Base-by-base conservation (phyloP, 495 filamentous ascomycete species). In the Penicillium angulare region DNA sequence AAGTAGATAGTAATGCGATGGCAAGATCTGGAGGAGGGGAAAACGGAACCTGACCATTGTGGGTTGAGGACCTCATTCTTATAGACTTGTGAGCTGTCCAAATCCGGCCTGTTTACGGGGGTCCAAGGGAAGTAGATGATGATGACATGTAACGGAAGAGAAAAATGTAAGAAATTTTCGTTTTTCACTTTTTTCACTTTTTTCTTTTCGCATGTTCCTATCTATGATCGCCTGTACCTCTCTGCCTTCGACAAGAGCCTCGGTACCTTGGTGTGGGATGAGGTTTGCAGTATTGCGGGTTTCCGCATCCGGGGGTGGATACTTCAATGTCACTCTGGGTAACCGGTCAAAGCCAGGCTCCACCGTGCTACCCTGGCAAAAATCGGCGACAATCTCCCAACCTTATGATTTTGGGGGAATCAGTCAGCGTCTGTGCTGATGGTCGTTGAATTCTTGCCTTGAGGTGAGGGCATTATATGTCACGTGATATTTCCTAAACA, bases 251-350 rank as follows among this genome's bases (percentile, higher is more conserved):
- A 53, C 23, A 17, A 15, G 50, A 42, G 15, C 49, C 43, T 36
- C 41, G 48, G 54, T 50, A 41, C 20, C 26, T 44, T 7, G 44
- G 43, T 17, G 23, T 45, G 43, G 45, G 26, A 52, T 39, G 18
- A 54, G 49, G 47, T 52, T 50, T 47, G 12, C 51, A 35, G 22
- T 32, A 33, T 52, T 23, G 34, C 21, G 12, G 24, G 35, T 33
- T 63, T 60, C 62, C 60, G 62, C 59, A 63, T 65, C 53, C 62
- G 59, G 62, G 32, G 32, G 43, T 48, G 47, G 43, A 31, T 13
- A 31, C 15, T 18, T 13, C 12, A 35, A 65, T 57, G 61, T 65
- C 53, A 60, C 55, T 48, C 47, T 57, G 47, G 52, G 27, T 46
- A 41, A 23, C 36, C 39, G 47, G 43, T 26, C 50, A 18, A 24